These are phyloP conservation scores for Juglanconis sp. DNA, from an alignment of 2,329 filamentous ascomycete species.

Conservation along the genomic window DNA sequence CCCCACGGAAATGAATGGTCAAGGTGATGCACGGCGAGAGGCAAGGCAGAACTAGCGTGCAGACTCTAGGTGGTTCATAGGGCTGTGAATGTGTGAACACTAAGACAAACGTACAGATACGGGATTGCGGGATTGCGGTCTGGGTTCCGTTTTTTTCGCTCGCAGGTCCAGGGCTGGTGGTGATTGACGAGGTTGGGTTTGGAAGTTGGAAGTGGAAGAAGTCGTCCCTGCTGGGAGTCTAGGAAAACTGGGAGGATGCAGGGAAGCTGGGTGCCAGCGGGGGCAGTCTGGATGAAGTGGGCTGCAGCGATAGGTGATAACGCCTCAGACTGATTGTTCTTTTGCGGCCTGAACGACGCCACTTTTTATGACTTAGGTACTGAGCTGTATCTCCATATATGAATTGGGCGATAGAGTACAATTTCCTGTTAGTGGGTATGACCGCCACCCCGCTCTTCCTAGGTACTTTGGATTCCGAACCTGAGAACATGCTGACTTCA, in stretches of 20 bases:
- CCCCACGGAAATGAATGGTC: not conserved
- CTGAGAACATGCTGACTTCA: no score
- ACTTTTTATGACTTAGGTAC: no score
- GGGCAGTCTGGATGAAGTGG: not conserved
- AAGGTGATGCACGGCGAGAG: not conserved
- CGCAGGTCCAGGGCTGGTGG: not conserved
- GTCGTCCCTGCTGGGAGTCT: not conserved
- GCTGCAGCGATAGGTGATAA: not conserved
- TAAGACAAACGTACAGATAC: slow-evolving; percentile 5
- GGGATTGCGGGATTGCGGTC: not conserved
- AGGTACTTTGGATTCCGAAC: no score
- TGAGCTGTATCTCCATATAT: no score
- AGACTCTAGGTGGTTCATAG: not conserved
- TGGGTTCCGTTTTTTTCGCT: not conserved
- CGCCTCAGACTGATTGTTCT: no score
- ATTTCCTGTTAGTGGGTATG: no score
- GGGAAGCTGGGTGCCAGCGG: not conserved
- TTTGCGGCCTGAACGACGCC: no score
- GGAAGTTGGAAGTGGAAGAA: slow-evolving; percentile 3
- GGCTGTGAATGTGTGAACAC: not conserved
- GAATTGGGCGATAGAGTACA: no score
- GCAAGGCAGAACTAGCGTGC: slow-evolving; percentile 1
- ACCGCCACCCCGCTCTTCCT: no score
- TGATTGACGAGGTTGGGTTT: not conserved
- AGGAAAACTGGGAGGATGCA: slow-evolving; percentile 3